Evolutionary conservation across 805 yeast species (phyloP), one percentile per base, ranked within the genome.

Genomic region (Vanderwaltozyma yarrowii): DNA sequence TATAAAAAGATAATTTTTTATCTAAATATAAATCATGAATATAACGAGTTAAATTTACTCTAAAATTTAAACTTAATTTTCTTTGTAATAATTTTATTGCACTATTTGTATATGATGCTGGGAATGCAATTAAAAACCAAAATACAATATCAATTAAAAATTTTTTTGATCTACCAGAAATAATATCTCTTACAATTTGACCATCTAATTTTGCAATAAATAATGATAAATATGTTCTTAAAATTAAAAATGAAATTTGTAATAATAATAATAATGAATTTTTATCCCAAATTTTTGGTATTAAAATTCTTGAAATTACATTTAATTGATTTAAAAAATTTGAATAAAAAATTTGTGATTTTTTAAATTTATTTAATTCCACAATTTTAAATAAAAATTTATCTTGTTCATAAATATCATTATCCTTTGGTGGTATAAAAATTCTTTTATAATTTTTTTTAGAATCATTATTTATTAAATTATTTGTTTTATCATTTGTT

Each of bases 101-200:
- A 34, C 95, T 81, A 60, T 88, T 88, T 24, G 95, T 82, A 58
- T 85, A 88, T 3, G 92, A 78, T 0, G 96, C 94, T 2, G 97
- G 97, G 44, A 88, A 76, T 1, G 96, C 96, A 54, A 88, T 78
- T 42, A 83, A 61, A 41, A 88, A 74, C 96, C 96, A 88, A 58
- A 82, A 81, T 9, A 76, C 71, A 58, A 88, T 66, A 56, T 88
- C 95, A 42, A 83, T 67, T 30, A 77, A 58, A 50, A 88, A 88
- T 37, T 79, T 78, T 46, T 66, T 71, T 15, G 87, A 85, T 45
- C 80, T 76, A 14, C 87, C 86, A 14, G 86, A 79, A 47, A 88
- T 85, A 53, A 88, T 73, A 58, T 87, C 89, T 56, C 83, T 80
- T 32, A 87, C 95, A 36, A 88, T 81, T 57, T 83, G 89, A 50